Evolutionary conservation across 208 protist genomes (phyloP).

Genomic region (Crithidia bombi): DNA sequence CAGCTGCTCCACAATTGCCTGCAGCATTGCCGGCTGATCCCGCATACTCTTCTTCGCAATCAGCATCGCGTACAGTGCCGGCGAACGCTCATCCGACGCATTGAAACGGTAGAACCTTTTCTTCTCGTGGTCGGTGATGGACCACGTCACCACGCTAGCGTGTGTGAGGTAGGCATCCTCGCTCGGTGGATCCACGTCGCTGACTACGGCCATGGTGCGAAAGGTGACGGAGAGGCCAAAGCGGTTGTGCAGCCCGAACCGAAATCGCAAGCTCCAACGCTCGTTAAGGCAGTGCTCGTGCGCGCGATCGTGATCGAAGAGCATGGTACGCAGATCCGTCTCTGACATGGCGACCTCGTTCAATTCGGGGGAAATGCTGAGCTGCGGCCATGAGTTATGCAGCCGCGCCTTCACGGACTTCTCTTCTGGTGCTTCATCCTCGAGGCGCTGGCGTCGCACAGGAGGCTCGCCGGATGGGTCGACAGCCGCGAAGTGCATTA

Average conservation of each 20-base stretch:
- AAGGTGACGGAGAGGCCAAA: constrained; percentile 55
- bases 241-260: constrained; percentile 43
- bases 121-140: constrained; percentile 53
- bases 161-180: constrained; percentile 30
- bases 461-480: constrained; percentile 11
- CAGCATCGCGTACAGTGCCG: constrained; percentile 45
- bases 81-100: constrained; percentile 47
- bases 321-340: constrained; percentile 25
- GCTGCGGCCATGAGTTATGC: constrained; percentile 42
- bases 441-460: constrained; percentile 29
- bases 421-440: constrained; percentile 36
- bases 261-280: constrained; percentile 47
- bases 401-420: constrained; percentile 37
- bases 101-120: constrained; percentile 65
- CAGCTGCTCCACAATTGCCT: constrained; percentile 67
- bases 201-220: constrained; percentile 43
- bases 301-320: constrained; percentile 44
- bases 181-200: constrained; percentile 40
- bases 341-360: constrained; percentile 16
- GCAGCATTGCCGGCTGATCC: constrained; percentile 45
- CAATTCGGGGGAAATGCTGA: constrained; percentile 6
- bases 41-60: constrained; percentile 42
- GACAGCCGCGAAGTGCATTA: constrained; percentile 24
- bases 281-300: constrained; percentile 51
- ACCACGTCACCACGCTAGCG: constrained; percentile 48